Conservation (phyloP, 2,329 filamentous ascomycete species). For the Beauveria sp. region DNA sequence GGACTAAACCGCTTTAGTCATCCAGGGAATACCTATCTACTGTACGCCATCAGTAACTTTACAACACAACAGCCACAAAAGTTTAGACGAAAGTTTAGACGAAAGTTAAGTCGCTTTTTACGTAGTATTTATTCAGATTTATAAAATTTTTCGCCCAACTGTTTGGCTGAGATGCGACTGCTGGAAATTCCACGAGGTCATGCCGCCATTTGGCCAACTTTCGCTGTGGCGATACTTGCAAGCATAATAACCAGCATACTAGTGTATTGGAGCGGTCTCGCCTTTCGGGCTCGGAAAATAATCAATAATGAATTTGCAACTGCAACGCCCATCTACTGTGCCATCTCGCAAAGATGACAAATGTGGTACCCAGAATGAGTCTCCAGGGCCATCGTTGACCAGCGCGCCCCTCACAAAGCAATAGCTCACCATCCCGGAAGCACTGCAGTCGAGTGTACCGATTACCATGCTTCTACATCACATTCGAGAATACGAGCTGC, state of each 20-base stretch:
- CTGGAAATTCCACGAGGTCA: background rate
- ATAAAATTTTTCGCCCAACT: background rate
- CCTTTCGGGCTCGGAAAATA: too few species aligned
- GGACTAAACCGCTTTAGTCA: conserved; percentile 11
- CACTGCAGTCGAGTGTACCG: too few species aligned
- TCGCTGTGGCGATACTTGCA: background rate
- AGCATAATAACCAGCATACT: background rate
- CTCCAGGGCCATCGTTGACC: too few species aligned
- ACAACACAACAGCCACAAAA: background rate
- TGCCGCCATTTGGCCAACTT: background rate
- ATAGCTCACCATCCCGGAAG: too few species aligned
- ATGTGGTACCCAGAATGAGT: too few species aligned
- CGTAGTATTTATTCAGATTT: background rate
- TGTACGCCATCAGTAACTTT: background rate
- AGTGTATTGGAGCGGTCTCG: background rate
- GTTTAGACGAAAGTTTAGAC: background rate
- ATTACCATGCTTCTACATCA: too few species aligned
- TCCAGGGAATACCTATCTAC: background rate
- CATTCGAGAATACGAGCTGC: too few species aligned
- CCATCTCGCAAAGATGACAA: too few species aligned
- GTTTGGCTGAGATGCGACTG: background rate
- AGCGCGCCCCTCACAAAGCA: too few species aligned
- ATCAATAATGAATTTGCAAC: too few species aligned
- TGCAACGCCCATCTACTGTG: too few species aligned
- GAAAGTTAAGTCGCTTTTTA: background rate